Evolutionary conservation across 345 rosid species (phyloP).

Genomic region (sweet orange (Citrus sinensis)): DNA sequence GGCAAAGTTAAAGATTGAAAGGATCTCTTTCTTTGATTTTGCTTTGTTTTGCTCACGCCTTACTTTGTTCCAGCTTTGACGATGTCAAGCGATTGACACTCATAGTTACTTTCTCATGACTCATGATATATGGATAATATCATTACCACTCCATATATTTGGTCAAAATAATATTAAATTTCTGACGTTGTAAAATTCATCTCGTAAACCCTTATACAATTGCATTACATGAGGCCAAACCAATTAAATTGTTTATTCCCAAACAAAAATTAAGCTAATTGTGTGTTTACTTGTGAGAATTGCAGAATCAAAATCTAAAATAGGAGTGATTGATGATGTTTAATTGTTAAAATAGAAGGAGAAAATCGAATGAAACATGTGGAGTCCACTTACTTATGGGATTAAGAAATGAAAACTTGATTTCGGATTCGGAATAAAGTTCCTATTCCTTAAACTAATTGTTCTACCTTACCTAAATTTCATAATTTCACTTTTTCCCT

Average conservation of each 20-base stretch:
- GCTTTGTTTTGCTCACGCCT: not conserved
- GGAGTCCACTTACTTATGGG: fast-evolving
- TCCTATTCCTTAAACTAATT: too few relatives aligned
- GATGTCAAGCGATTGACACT: not conserved
- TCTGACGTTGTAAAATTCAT: not conserved
- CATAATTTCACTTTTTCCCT: too few relatives aligned
- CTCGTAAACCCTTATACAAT: not conserved
- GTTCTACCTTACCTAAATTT: too few relatives aligned
- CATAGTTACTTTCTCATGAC: not conserved
- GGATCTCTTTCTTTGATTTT: too few relatives aligned
- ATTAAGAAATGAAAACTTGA: too few relatives aligned
- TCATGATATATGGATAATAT: not conserved
- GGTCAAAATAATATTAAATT: not conserved
- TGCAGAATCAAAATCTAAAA: too few relatives aligned
- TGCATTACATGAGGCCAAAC: not conserved
- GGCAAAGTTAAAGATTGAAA: not conserved
- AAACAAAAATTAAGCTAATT: too few relatives aligned
- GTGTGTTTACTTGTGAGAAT: too few relatives aligned
- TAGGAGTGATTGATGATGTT: too few relatives aligned
- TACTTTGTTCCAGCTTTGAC: not conserved
- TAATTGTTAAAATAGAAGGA: too few relatives aligned
- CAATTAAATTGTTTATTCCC: not conserved
- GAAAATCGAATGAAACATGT: too few relatives aligned
- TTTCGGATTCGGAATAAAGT: fast-evolving
- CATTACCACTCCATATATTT: not conserved